Base-by-base conservation (phyloP, 2,329 filamentous ascomycete species). In the Raffaelea deltoideospora region DNA sequence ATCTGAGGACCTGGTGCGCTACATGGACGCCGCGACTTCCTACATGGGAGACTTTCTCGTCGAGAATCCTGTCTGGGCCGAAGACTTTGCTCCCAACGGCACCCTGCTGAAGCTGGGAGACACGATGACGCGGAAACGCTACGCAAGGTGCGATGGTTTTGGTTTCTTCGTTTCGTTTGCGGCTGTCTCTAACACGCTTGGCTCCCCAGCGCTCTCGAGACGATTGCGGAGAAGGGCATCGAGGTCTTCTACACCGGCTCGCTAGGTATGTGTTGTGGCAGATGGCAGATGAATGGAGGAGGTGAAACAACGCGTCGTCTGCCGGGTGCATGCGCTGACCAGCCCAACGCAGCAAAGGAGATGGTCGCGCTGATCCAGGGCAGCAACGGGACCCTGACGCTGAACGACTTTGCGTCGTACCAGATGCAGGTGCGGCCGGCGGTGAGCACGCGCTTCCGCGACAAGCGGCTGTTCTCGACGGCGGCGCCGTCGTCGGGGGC, bases 21-120 rank as follows among this genome's bases (percentile, higher is more conserved):
- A 88, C 49, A 88, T 93, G 70, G 51, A 63, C 1, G 61, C 53
- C 48, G 60, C 20, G 35, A 44, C 7, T 38, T 41, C 30, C 5
- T 37, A 46, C 8, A 45, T 48, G 1, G 44, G 49, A 34, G 61
- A 84, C 46, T 94, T 93, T 48, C 59, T 95, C 0, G 61, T 76
- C 0, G 65, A 80, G 3, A 75, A 95, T 39, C 76, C 79, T 0
- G 71, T 74, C 4, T 96, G 85, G 79, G 84, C 87, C 0, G 55
- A 81, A 33, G 88, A 95, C 52, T 95, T 95, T 59, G 86, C 85
- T 3, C 85, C 85, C 0, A 76, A 87, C 41, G 88, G 64, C 4
- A 78, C 68, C 0, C 62, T 83, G 3, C 48, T 94, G 0, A 62
- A 68, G 15, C 57, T 86, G 3, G 84, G 83, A 15, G 83, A 93